Base-by-base conservation (phyloP, 371 early-diverging fungal species). In the Nematocida parisii region DNA sequence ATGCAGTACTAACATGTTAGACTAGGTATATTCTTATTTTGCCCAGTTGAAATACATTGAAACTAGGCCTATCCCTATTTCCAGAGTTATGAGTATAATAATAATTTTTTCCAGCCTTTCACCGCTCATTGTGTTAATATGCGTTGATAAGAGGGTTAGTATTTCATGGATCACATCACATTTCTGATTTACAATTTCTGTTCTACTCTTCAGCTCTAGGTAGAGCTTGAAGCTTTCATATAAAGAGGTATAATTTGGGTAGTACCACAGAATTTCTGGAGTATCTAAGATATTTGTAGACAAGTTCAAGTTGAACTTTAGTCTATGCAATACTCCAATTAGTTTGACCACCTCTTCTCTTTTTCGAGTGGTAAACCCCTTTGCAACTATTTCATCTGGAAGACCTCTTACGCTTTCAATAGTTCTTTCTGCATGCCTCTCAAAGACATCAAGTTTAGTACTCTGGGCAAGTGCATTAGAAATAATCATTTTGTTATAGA, bases 391-490 rank as follows among this genome's bases (percentile, higher is more conserved):
- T 73, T 88, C 87, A 40, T 85, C 86, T 11, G 88, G 88, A 5
- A 88, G 72, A 66, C 84, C 85, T 61, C 84, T 84, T 1, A 88
- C 84, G 18, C 62, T 61, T 44, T 85, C 85, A 15, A 85, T 86
- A 0, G 87, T 86, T 54, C 66, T 80, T 42, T 88, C 88, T 20
- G 84, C 85, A 40, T 85, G 61, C 62, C 85, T 73, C 71, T 88
- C 88, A 77, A 85, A 88, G 62, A 85, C 84, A 64, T 88, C 88
- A 40, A 88, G 80, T 73, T 87, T 88, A 11, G 86, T 85, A 71
- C 87, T 87, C 61, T 88, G 87, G n/a, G 88, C 86, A n/a, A 88
- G 84, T 27, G 88, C 87, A 66, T 75, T 85, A 2, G 86, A 85
- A 24, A 88, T 83, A 39, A 88, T 86, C 88, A 88, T 86, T 73